Evolutionary conservation across 495 filamentous ascomycete genomes (phyloP), one percentile per base, ranked within the genome.

Genomic region (Penicillium canariense): DNA sequence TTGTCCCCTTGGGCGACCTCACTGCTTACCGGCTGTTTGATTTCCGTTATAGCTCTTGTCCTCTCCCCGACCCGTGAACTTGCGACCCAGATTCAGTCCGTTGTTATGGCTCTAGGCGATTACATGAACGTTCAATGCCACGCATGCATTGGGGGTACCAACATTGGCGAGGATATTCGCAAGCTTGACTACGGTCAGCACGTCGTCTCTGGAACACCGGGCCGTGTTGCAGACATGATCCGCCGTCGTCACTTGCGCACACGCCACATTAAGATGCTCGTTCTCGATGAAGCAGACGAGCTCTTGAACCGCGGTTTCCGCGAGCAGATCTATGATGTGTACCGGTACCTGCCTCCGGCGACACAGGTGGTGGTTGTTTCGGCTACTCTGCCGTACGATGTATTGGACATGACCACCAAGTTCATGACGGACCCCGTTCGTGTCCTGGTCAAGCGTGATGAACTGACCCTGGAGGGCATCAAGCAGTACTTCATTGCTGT

Each of bases 41-140:
- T 28, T 42, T 39, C 18, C 45, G 25, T n/a, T 14, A 46, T 38
- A 81, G 94, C 93, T 11, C 84, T 99, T 31, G 91, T 99, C 22
- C 86, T 99, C n/a, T 93, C 94, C 17, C 94, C 94, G 9, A 99
- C 94, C 46, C 91, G 94, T 58, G 94, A 99, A 85, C 83, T 99
- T 50, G 94, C 94, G 31, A 94, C 91, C 49, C 94, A 99, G 72
- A 99, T 99, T 61, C 94, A 97, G 68, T 95, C 90, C 42, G 94
- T 99, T 48, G 85, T 99, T 60, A 90, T 97, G 81, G 94, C 92
- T 14, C 85, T 99, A 26, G 94, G 94, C 46, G 94, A 99, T 69
- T 99, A 95, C 79, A 97, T 97, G 95, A 99, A 97, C 67, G 88
- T 97, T 2, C 90, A 99, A 72, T 97, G 95, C 74, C 94, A 99